Evolutionary conservation across 2,329 filamentous ascomycete species (phyloP).

Genomic region (Scedosporium aurantiacum): DNA sequence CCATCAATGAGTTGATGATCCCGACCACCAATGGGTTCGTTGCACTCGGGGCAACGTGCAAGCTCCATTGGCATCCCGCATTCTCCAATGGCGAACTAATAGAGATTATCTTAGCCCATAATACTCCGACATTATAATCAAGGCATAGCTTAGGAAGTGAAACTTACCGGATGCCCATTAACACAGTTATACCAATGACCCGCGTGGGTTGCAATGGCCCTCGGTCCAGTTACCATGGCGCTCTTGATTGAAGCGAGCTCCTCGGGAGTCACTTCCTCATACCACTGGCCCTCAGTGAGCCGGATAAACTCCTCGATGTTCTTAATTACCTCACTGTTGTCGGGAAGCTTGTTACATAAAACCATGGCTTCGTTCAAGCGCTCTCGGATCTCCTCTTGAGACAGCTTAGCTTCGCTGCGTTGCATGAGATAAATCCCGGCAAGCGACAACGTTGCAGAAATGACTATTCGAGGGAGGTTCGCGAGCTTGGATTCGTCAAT

Average conservation of each 20-base stretch:
- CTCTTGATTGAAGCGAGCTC: slow-evolving; percentile 31
- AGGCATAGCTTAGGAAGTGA: background rate
- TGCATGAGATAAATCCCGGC: too few species aligned
- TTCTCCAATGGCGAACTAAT: slow-evolving; percentile 54
- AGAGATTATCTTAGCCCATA: slow-evolving; percentile 28
- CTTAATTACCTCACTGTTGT: background rate
- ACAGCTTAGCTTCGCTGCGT: background rate
- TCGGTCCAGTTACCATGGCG: slow-evolving; percentile 32
- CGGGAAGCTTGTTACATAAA: background rate
- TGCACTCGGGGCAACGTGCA: slow-evolving; percentile 53
- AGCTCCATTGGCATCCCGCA: slow-evolving; percentile 55
- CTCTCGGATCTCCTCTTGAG: background rate
- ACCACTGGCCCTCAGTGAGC: slow-evolving; percentile 22
- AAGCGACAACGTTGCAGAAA: too few species aligned
- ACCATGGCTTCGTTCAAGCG: background rate
- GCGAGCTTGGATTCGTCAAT: too few species aligned
- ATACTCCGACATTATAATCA: background rate
- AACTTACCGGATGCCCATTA: slow-evolving; percentile 19
- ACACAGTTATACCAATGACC: slow-evolving; percentile 22
- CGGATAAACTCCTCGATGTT: slow-evolving; percentile 11
- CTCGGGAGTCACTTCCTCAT: slow-evolving; percentile 27
- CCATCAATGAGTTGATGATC: slow-evolving; percentile 38
- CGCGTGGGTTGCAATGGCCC: slow-evolving; percentile 25
- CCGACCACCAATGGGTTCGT: slow-evolving; percentile 41
- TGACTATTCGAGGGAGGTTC: too few species aligned